phyloP scores from a whole-genome alignment of 2,329 filamentous ascomycete genomes.

The Botryotinia calthae region DNA sequence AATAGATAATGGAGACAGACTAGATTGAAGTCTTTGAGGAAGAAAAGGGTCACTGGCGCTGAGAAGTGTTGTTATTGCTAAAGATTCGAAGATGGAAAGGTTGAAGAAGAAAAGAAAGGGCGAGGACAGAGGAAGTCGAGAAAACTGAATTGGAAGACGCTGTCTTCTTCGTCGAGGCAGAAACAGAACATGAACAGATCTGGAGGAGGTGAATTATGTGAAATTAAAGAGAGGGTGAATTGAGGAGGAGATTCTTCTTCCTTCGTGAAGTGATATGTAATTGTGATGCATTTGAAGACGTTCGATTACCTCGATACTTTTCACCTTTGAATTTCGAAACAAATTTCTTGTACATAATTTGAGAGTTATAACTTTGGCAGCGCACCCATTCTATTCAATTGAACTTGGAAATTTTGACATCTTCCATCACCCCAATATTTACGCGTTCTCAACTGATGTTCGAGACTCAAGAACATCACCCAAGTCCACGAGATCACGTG shows the following conservation, averaged over 20 bases:
- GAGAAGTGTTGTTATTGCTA: neutral
- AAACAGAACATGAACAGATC: neutral
- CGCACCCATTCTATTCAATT: neutral
- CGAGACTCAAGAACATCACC: neutral
- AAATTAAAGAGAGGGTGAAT: neutral
- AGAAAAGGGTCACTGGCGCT: neutral
- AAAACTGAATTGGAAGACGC: neutral
- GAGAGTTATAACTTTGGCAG: neutral
- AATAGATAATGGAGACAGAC: neutral
- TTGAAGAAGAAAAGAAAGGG: constrained; percentile 4
- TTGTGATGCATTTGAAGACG: neutral
- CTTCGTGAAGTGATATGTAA: constrained; percentile 4
- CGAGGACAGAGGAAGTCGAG: constrained; percentile 1
- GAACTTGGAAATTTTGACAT: neutral
- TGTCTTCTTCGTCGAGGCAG: constrained; percentile 2
- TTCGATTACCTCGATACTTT: neutral
- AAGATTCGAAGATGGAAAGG: neutral
- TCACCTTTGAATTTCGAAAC: neutral
- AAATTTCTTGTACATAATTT: neutral
- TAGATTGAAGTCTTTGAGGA: neutral
- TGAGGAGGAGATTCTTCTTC: neutral
- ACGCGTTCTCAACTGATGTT: neutral
- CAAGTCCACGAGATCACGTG: constrained; percentile 7
- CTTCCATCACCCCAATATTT: neutral
- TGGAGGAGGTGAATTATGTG: neutral